Percentiles rank a stretch among this genome's conserved stretches.
These are phyloP conservation scores for Phylloporus rhodoxanthus DNA, from an alignment of 768 basidiomycete species.

Conservation along the genomic window DNA sequence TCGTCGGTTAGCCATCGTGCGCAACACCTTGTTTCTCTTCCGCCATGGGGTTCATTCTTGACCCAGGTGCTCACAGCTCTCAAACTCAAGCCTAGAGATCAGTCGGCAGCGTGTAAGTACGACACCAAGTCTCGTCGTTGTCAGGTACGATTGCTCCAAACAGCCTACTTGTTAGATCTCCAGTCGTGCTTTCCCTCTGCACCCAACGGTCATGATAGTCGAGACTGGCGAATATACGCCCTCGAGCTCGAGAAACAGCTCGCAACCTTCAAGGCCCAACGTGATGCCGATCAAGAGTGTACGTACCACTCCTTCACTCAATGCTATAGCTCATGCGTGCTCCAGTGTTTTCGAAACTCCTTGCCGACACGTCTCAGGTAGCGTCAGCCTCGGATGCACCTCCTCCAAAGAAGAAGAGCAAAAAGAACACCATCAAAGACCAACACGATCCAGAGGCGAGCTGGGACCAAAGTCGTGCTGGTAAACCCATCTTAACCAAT, in stretches of 20 bases:
- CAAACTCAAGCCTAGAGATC: slow-evolving; percentile 24
- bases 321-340: background rate
- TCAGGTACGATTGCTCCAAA: background rate
- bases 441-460: slow-evolving; percentile 13
- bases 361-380: slow-evolving; percentile 9
- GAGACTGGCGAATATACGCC: slow-evolving; percentile 24
- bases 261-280: slow-evolving; percentile 13
- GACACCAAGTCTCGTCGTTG: background rate
- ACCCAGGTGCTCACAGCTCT: slow-evolving; percentile 19
- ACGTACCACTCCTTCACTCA: background rate
- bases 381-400: slow-evolving; percentile 14
- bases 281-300: slow-evolving; percentile 23
- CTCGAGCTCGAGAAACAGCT: slow-evolving; percentile 27
- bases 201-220: background rate
- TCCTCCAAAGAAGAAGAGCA: slow-evolving; percentile 25
- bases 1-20: slow-evolving; percentile 22
- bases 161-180: slow-evolving; percentile 27
- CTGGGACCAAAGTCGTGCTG: slow-evolving; percentile 20
- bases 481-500: slow-evolving; percentile 1
- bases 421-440: slow-evolving; percentile 16
- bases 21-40: background rate
- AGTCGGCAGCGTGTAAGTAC: slow-evolving; percentile 19
- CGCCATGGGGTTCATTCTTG: background rate
- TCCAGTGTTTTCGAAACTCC: slow-evolving; percentile 20
- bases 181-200: slow-evolving; percentile 21